Evolutionary conservation across 2,329 filamentous ascomycete genomes (phyloP), one percentile per base, ranked within the genome.

Genomic region (Monilinia vaccinii-corymbosi): DNA sequence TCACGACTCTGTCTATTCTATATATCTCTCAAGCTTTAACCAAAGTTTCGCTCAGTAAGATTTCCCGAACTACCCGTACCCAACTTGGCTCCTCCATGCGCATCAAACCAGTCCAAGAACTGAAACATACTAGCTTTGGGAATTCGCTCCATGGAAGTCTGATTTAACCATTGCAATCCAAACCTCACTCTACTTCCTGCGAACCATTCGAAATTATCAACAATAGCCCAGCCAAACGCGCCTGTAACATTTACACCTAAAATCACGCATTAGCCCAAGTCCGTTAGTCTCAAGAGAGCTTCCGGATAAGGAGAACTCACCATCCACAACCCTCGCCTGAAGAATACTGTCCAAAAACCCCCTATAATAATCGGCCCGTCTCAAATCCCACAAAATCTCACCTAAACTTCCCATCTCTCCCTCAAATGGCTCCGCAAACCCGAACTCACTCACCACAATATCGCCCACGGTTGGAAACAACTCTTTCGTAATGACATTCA

Each of bases 201-300:
- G 32, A 88, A 87, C 68, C 68, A 70, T 52, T 70, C 68, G 31
- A 69, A 64, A 46, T 69, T 69, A 56, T 95, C 90, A 79, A 93
- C 82, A 62, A 95, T 80, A 70, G 86, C 89, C 89, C 90, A 95
- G n/a, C 87, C 90, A 77, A 93, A 85, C 74, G 93, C 94, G 8
- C 86, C 89, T 66, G 81, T 80, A 58, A 93, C 87, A 67, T 93
- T 83, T 56, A 92, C 88, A 28, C 86, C 65, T 66, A 23, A n/a
- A 1, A n/a, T 8, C 18, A 34, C 5, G 10, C 28, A 34, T 49
- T 34, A 49, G 46, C 28, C 32, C 34, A 23, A 21, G 14, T 21
- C 16, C 25, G 6, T 28, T 28, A 28, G 25, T 42, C 25, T 14
- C 18, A 31, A 14, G 14, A 28, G n/a, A 4, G 18, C 10, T 4